phyloP scores from a whole-genome alignment of 768 basidiomycete genomes.

The Cubamyces sp. region DNA sequence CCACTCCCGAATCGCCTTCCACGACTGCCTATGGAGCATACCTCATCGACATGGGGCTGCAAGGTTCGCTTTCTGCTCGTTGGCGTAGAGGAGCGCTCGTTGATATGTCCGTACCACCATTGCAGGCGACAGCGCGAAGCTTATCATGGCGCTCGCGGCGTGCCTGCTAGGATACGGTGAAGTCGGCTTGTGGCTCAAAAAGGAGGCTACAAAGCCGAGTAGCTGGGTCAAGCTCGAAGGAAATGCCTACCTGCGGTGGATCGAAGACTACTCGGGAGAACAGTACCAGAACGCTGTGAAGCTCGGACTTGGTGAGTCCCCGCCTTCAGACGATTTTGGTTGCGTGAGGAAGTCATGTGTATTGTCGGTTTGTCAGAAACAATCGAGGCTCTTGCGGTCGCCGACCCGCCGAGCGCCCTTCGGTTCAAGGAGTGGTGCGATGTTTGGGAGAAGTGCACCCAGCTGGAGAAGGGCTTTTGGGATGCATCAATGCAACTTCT shows the following conservation, averaged over 20 bases:
- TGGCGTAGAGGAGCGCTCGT: neutral
- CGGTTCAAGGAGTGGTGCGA: conserved; percentile 66
- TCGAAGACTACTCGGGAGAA: conserved; percentile 77
- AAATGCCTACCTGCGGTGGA: conserved; percentile 79
- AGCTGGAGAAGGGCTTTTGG: conserved; percentile 88
- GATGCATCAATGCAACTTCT: conserved; percentile 58
- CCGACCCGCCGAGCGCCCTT: conserved; percentile 62
- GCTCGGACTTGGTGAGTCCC: conserved; percentile 66
- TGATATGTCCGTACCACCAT: neutral
- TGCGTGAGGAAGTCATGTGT: no score
- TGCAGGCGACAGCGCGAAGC: conserved; percentile 67
- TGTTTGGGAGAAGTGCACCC: conserved; percentile 78
- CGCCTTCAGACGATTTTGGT: neutral
- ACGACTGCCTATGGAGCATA: conserved; percentile 89
- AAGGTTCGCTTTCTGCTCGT: conserved; percentile 45
- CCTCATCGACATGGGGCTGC: conserved; percentile 76
- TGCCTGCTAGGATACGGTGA: conserved; percentile 94
- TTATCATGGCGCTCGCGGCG: conserved; percentile 81
- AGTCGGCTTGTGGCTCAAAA: conserved; percentile 83
- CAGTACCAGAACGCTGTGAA: conserved; percentile 75
- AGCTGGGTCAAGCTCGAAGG: conserved; percentile 63
- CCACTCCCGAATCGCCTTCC: conserved; percentile 65
- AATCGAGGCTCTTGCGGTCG: conserved; percentile 67
- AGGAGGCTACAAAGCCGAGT: conserved; percentile 48
- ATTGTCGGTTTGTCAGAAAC: conserved; percentile 48